A percentile compares a stretch with the other conserved stretches of the same genome.
Conservation (phyloP, 306 rosid species). For the Urtica urens region DNA sequence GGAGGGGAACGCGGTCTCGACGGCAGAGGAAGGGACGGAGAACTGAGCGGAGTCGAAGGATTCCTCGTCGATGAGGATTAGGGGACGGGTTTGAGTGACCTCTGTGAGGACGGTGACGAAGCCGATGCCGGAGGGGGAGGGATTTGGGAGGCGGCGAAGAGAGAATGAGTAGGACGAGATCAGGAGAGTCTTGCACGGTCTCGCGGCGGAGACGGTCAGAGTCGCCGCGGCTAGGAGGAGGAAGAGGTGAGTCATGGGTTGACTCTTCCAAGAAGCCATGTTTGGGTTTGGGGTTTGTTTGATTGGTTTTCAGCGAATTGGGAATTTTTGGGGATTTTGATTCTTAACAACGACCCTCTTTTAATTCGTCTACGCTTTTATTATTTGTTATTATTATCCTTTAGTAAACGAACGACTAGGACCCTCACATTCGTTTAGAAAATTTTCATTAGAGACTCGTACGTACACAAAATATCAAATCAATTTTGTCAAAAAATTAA, state of each 20-base stretch:
- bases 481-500: too few species aligned
- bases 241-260: constrained; percentile 11
- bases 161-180: constrained; percentile 62
- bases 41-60: neutral
- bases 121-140: constrained; percentile 28
- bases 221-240: constrained; percentile 9
- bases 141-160: constrained; percentile 24
- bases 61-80: too few species aligned
- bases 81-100: constrained; percentile 12
- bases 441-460: too few species aligned
- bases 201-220: constrained; percentile 26
- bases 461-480: too few species aligned
- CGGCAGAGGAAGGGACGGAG: neutral
- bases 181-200: constrained; percentile 66
- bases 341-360: too few species aligned
- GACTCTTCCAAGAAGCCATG: constrained; percentile 28
- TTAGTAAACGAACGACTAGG: too few species aligned
- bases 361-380: too few species aligned
- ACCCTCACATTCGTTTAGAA: too few species aligned
- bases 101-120: constrained; percentile 28
- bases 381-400: too few species aligned
- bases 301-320: too few species aligned
- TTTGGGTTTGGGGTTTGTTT: too few species aligned
- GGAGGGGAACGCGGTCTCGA: constrained; percentile 11
- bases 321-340: too few species aligned